These are phyloP conservation scores for Candida nitratophila DNA, from an alignment of 805 yeast species.

Conservation along the genomic window DNA sequence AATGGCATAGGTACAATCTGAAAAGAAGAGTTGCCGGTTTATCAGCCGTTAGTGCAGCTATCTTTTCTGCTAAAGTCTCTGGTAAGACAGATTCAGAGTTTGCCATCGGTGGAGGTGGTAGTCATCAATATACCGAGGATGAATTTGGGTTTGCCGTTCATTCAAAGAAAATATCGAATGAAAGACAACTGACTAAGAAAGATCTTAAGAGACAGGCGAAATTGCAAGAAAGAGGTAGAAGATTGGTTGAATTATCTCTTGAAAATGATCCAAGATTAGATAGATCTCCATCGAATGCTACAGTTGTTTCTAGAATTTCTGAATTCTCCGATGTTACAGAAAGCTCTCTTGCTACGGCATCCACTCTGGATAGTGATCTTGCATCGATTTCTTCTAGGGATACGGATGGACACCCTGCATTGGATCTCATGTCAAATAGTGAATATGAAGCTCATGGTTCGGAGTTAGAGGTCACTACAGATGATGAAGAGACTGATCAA, in stretches of 20 bases:
- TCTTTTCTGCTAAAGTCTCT: slow-evolving; percentile 22
- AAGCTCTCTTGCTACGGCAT: slow-evolving; percentile 13
- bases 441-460: neutral
- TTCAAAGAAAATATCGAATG: slow-evolving; percentile 17
- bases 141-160: slow-evolving; percentile 46
- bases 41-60: slow-evolving; percentile 44
- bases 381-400: slow-evolving; percentile 6
- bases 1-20: slow-evolving; percentile 95
- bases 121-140: slow-evolving; percentile 31
- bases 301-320: slow-evolving; percentile 48
- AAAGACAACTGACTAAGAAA: slow-evolving; percentile 33
- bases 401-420: neutral
- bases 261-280: slow-evolving; percentile 38
- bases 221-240: slow-evolving; percentile 21
- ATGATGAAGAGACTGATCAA: slow-evolving; percentile 15
- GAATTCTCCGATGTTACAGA: slow-evolving; percentile 28
- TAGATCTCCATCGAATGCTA: slow-evolving; percentile 16
- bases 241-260: slow-evolving; percentile 1
- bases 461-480: slow-evolving; percentile 2
- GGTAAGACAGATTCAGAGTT: slow-evolving; percentile 11
- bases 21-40: slow-evolving; percentile 88
- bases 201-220: slow-evolving; percentile 24
- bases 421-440: neutral
- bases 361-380: slow-evolving; percentile 14
- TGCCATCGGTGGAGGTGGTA: neutral